Percentiles rank a stretch among this genome's conserved stretches.
These are phyloP conservation scores for Stylonectria norvegica DNA, from an alignment of 2,329 filamentous ascomycete genomes.

Conservation along the genomic window DNA sequence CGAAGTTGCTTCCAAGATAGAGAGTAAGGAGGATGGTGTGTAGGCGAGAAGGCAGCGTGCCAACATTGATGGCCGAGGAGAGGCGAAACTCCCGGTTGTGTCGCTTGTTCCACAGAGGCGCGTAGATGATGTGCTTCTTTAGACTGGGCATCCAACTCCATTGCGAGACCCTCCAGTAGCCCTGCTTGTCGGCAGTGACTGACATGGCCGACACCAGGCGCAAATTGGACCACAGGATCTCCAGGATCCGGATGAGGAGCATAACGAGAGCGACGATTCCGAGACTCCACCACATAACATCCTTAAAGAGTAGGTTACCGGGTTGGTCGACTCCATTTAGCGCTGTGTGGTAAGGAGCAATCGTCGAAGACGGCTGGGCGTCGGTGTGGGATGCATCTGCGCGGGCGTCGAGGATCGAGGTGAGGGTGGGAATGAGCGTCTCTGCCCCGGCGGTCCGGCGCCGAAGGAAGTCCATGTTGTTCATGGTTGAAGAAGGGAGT, in stretches of 20 bases:
- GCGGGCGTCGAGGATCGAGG: conserved; percentile 31
- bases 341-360: conserved; percentile 53
- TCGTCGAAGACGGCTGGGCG: conserved; percentile 43
- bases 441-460: conserved; percentile 31
- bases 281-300: conserved; percentile 59
- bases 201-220: conserved; percentile 60
- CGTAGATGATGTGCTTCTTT: conserved; percentile 59
- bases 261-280: conserved; percentile 54
- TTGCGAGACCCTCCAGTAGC: conserved; percentile 57
- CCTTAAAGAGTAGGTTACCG: conserved; percentile 54
- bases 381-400: conserved; percentile 26
- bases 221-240: conserved; percentile 54
- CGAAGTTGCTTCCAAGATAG: conserved; percentile 59
- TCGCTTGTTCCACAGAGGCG: conserved; percentile 61
- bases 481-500: conserved; percentile 8
- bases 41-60: conserved; percentile 63
- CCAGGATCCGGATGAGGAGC: conserved; percentile 50
- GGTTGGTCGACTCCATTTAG: conserved; percentile 60
- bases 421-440: conserved; percentile 28
- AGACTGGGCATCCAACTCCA: conserved; percentile 59
- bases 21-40: conserved; percentile 55
- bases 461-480: conserved; percentile 33
- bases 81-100: conserved; percentile 66
- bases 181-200: conserved; percentile 48
- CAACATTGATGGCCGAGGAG: conserved; percentile 56